Evolutionary conservation across 257 asterid genomes (phyloP).

Genomic region (Galeopsis tetrahit): DNA sequence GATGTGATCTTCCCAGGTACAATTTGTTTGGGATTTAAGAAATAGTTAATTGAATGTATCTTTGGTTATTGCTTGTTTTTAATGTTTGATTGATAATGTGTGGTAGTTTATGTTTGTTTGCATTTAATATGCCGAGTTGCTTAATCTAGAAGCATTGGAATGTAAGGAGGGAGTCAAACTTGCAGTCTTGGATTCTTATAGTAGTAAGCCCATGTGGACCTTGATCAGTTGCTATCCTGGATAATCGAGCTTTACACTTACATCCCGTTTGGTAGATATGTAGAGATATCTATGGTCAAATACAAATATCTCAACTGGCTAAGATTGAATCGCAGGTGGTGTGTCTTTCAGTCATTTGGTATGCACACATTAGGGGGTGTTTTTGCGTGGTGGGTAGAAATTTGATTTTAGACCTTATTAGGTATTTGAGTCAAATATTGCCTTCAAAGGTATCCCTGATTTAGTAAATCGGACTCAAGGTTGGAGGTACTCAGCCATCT

Average conservation of each 20-base stretch:
- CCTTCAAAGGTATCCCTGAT: constrained; percentile 13
- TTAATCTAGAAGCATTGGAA: constrained; percentile 15
- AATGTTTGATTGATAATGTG: neutral
- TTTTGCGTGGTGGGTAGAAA: too few species aligned
- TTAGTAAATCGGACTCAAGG: constrained; percentile 17
- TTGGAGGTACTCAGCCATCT: neutral
- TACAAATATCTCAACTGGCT: too few species aligned
- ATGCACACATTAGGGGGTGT: too few species aligned
- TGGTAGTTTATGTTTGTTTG: constrained; percentile 23
- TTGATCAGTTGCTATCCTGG: constrained; percentile 6
- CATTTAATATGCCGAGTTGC: constrained; percentile 20
- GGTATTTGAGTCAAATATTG: constrained; percentile 4
- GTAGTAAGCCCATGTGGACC: constrained; percentile 1
- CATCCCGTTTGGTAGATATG: too few species aligned
- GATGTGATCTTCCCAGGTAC: constrained; percentile 86
- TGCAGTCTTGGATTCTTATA: neutral
- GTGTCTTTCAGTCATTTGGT: too few species aligned
- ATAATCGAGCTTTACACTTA: neutral
- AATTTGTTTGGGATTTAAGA: neutral
- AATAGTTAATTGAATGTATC: neutral
- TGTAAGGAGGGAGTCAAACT: constrained; percentile 14
- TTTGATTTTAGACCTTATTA: too few species aligned
- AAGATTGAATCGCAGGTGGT: too few species aligned
- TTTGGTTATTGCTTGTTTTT: constrained; percentile 12
- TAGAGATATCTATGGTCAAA: too few species aligned